phyloP scores from a whole-genome alignment of 352 stramenopile genomes.

The Phytophthora sojae region DNA sequence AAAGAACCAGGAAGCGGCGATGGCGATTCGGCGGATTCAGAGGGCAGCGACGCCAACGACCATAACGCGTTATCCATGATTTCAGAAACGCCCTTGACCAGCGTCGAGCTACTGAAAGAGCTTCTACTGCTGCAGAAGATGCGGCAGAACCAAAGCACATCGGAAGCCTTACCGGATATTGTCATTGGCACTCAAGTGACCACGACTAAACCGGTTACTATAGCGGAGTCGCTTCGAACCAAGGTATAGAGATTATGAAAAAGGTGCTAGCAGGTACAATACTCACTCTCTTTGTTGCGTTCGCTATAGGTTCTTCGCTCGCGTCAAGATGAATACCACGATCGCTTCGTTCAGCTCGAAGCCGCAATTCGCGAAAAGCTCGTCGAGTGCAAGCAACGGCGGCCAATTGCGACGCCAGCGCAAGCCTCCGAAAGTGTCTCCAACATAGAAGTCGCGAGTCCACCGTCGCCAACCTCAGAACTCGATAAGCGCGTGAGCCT shows the following conservation, averaged over 20 bases:
- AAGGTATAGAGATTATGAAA: constrained; percentile 40
- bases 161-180: constrained; percentile 40
- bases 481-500: constrained; percentile 32
- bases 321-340: constrained; percentile 39
- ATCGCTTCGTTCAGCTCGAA: constrained; percentile 36
- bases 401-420: not conserved
- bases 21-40: not conserved
- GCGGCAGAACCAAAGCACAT: constrained; percentile 26
- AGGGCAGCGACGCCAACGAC: constrained; percentile 12
- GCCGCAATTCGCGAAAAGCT: constrained; percentile 30
- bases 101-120: constrained; percentile 39
- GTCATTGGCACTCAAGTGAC: constrained; percentile 46
- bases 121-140: constrained; percentile 54
- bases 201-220: constrained; percentile 38
- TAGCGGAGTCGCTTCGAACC: constrained; percentile 47
- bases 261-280: not conserved
- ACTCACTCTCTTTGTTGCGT: not conserved
- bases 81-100: constrained; percentile 4
- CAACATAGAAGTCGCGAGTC: not conserved
- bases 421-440: not conserved
- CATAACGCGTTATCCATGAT: not conserved
- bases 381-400: not conserved
- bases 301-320: constrained; percentile 44
- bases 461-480: constrained; percentile 12
- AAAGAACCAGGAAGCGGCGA: not conserved